phyloP scores from a whole-genome alignment of 2,329 filamentous ascomycete species.

The Verticillium tricorpus region DNA sequence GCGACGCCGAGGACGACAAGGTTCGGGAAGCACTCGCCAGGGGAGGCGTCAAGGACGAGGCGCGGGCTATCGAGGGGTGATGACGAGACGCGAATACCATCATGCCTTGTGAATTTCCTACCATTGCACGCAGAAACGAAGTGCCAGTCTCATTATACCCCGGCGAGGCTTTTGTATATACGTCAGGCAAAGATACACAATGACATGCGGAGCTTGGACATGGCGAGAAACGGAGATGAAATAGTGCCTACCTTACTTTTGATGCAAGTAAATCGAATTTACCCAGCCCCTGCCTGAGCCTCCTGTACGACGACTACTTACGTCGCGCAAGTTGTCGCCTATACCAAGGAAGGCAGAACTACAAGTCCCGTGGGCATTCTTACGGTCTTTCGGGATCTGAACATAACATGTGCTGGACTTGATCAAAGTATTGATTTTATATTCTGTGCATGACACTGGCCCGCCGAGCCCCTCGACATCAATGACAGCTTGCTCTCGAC shows the following conservation, averaged over 20 bases:
- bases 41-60: constrained; percentile 35
- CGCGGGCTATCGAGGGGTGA: constrained; percentile 34
- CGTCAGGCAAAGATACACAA: neutral
- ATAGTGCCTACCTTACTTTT: too few relatives aligned
- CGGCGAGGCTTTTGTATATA: neutral
- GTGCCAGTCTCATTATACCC: neutral
- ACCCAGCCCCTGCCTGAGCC: too few relatives aligned
- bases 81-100: neutral
- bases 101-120: neutral
- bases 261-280: too few relatives aligned
- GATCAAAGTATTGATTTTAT: neutral
- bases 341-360: too few relatives aligned
- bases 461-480: neutral
- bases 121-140: neutral
- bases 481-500: neutral
- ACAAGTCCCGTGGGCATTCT: too few relatives aligned
- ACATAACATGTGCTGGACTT: too few relatives aligned
- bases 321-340: too few relatives aligned
- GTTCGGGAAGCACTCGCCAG: constrained; percentile 47
- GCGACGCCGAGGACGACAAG: constrained; percentile 54
- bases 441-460: neutral
- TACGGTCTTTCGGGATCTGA: too few relatives aligned
- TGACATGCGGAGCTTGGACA: neutral
- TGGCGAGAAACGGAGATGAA: too few relatives aligned
- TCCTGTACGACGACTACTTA: too few relatives aligned